Percentiles rank a stretch among this genome's conserved stretches.
Conservation (phyloP, 164 flowering plant genomes). For the Vitis rotundifolia region DNA sequence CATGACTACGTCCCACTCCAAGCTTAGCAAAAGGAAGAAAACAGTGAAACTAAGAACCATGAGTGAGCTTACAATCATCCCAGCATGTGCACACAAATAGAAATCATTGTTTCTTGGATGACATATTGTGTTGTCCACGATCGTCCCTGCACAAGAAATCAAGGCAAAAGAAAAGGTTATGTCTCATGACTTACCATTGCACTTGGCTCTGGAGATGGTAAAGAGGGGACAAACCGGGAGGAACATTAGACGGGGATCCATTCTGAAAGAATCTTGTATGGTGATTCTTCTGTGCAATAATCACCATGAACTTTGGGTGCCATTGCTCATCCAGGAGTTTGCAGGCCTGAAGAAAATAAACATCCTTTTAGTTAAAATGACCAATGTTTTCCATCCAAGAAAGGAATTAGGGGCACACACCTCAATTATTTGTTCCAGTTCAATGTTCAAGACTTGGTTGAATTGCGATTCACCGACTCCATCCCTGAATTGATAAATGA, state of each 20-base stretch:
- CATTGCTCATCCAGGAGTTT: conserved; percentile 51
- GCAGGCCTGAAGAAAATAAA: conserved; percentile 43
- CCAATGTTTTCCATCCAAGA: no score
- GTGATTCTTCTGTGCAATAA: conserved; percentile 74
- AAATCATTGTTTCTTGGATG: conserved; percentile 5
- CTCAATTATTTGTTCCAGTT: conserved; percentile 81
- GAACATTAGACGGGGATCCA: conserved; percentile 61
- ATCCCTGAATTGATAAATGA: conserved; percentile 51
- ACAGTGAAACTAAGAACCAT: not conserved
- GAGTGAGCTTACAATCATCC: conserved; percentile 6
- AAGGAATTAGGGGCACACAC: conserved; percentile 22
- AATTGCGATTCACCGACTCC: conserved; percentile 97
- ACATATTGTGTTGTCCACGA: not conserved
- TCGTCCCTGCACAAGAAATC: not conserved
- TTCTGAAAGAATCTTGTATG: conserved; percentile 63
- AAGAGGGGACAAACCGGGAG: conserved; percentile 42
- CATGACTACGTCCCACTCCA: no score
- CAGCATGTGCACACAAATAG: conserved; percentile 8
- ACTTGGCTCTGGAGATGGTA: no score
- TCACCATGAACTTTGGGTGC: conserved; percentile 52
- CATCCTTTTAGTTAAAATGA: not conserved
- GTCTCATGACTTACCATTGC: no score
- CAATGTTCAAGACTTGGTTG: conserved; percentile 80
- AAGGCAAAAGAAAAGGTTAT: no score
- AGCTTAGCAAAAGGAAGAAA: no score